These are phyloP conservation scores for Escallonia rubra DNA, from an alignment of 129 eudicot species.

Conservation along the genomic window DNA sequence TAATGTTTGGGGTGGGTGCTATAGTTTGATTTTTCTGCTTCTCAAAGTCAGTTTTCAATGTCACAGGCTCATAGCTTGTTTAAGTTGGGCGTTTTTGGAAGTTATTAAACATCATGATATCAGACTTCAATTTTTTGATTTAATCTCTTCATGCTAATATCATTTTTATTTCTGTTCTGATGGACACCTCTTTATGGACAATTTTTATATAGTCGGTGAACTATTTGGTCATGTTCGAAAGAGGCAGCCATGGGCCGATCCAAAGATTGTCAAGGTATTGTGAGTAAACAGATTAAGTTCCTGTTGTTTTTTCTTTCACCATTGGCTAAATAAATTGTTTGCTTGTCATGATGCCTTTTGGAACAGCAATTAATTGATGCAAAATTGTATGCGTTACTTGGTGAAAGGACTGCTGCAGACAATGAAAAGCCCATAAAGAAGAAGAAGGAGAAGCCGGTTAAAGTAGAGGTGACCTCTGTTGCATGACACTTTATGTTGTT, in stretches of 20 bases:
- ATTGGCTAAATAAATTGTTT: background rate
- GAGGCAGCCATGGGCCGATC: constrained; percentile 99
- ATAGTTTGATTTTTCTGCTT: no score
- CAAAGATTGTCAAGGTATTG: constrained; percentile 84
- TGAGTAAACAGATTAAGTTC: background rate
- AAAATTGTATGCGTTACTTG: constrained; percentile 66
- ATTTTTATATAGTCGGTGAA: constrained; percentile 59
- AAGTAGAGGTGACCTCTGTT: constrained; percentile 50
- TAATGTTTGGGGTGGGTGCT: no score
- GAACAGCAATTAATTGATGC: constrained; percentile 69
- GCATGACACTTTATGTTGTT: background rate
- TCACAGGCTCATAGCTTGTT: no score
- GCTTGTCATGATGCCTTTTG: constrained; percentile 4
- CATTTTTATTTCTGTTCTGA: no score
- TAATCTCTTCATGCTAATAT: no score
- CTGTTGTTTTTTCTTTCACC: no score
- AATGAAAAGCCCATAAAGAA: constrained; percentile 85
- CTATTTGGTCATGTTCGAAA: constrained; percentile 80
- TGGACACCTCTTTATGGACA: no score
- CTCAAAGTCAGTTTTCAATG: no score
- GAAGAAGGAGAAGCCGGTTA: constrained; percentile 92
- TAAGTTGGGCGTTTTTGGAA: no score
- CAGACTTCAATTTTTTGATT: no score
- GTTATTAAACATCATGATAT: no score
- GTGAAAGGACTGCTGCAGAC: constrained; percentile 94